Percentiles rank a stretch among this genome's conserved stretches.
Evolutionary conservation across 768 basidiomycete genomes (phyloP).

Genomic region (Psilocybe sp.): DNA sequence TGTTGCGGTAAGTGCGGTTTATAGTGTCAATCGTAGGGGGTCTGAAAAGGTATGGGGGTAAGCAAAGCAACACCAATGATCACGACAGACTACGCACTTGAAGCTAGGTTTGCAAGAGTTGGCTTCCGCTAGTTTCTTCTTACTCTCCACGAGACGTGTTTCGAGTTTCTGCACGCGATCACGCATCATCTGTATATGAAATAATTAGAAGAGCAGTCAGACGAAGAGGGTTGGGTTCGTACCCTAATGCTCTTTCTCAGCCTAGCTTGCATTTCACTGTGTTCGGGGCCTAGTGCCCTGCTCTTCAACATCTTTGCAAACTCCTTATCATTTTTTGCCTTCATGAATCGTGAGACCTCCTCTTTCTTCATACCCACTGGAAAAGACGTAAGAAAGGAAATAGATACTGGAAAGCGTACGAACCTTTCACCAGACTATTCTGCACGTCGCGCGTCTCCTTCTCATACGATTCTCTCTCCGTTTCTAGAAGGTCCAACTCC

Average conservation of each 20-base stretch:
- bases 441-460: constrained; percentile 54
- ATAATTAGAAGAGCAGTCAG: neutral
- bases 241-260: constrained; percentile 74
- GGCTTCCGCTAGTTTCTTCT: constrained; percentile 63
- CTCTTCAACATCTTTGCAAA: constrained; percentile 74
- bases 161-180: constrained; percentile 81
- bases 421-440: constrained; percentile 67
- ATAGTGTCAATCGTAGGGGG: constrained; percentile 84
- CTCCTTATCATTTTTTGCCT: constrained; percentile 74
- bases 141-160: constrained; percentile 62
- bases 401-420: constrained; percentile 10
- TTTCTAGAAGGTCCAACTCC: constrained; percentile 51
- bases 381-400: neutral
- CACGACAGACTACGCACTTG: constrained; percentile 41
- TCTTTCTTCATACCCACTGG: constrained; percentile 79
- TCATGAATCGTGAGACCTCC: constrained; percentile 77
- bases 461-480: constrained; percentile 35
- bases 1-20: constrained; percentile 81
- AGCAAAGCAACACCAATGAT: neutral
- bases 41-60: constrained; percentile 35
- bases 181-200: constrained; percentile 50
- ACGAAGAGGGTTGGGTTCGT: constrained; percentile 18
- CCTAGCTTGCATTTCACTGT: constrained; percentile 77
- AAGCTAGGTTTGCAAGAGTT: constrained; percentile 60
- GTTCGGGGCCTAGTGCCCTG: constrained; percentile 84